Base-by-base conservation (phyloP, 257 asterid species). In the Primulina tabacum region DNA sequence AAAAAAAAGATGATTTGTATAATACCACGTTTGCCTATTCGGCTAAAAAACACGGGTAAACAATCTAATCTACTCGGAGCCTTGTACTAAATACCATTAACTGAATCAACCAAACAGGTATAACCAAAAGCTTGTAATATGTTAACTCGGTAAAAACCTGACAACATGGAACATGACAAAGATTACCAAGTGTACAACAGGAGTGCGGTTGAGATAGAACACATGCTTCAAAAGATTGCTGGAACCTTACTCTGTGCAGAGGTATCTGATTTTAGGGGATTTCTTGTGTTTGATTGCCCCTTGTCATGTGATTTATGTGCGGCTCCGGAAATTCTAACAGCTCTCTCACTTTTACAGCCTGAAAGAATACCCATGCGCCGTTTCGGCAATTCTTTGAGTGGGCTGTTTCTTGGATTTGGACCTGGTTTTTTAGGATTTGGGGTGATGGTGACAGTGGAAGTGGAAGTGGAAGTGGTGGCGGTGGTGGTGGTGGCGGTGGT, bases 311-410 rank as follows among this genome's bases (percentile, higher is more conserved):
- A 6, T 72, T 71, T 73, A 35, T 85, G 77, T n/a, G 82, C 89
- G 68, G 83, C 88, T 52, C 80, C 93, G 0, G 85, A 93, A 40
- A 92, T 84, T 24, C 81, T 79, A 18, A 89, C 90, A 24, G 95
- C 92, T 75, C 85, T 88, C 34, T 89, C 81, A 68, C 76, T 86
- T 74, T 75, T 82, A 68, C 98, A 92, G 6, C 96, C 96, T 6
- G 89, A 73, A 7, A 89, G 79, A 74, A 86, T 81, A 17, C 89
- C 67, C 2, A 87, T 71, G 14, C 86, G 85, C 50, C 78, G 67
- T 77, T 76, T 84, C 1, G 87, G 74, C 6, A 71, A 62, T 53
- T 81, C 89, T 61, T 60, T 80, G 33, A 59, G 71, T 4, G 80
- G 3, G 7, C 69, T 62, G 14, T 40, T 62, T 50, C 74, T 80